These are phyloP conservation scores for Aspergillus leporis DNA, from an alignment of 495 filamentous ascomycete species.

Conservation along the genomic window DNA sequence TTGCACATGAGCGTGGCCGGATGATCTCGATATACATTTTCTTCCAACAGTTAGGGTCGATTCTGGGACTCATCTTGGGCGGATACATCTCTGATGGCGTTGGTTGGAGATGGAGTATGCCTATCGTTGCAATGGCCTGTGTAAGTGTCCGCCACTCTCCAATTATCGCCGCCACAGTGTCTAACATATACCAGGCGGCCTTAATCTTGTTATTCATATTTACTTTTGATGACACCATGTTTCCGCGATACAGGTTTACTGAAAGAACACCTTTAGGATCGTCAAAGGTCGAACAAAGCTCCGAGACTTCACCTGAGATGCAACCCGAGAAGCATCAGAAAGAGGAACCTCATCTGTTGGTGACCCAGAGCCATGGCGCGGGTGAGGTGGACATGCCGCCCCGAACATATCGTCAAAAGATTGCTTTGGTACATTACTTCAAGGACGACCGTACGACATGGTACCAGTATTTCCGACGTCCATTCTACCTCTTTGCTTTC, in stretches of 20 bases:
- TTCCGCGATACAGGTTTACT: slow-evolving; percentile 30
- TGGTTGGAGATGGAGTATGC: slow-evolving; percentile 38
- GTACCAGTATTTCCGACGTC: slow-evolving; percentile 37
- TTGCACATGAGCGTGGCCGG: slow-evolving; percentile 27
- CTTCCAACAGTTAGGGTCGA: slow-evolving; percentile 31
- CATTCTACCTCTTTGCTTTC: slow-evolving; percentile 37
- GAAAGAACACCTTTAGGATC: neutral
- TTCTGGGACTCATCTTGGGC: slow-evolving; percentile 29
- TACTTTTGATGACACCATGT: slow-evolving; percentile 39
- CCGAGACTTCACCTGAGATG: neutral
- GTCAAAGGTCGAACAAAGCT: neutral
- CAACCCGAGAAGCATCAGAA: slow-evolving; percentile 12
- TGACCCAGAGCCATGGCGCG: slow-evolving; percentile 9
- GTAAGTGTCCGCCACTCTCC: slow-evolving; percentile 9
- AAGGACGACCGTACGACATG: slow-evolving; percentile 32
- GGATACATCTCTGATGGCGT: slow-evolving; percentile 31
- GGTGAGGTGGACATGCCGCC: slow-evolving; percentile 22
- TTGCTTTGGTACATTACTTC: slow-evolving; percentile 26
- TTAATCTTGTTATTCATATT: slow-evolving; percentile 34
- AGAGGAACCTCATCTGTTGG: slow-evolving; percentile 13
- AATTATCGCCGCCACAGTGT: neutral
- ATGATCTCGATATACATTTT: slow-evolving; percentile 32
- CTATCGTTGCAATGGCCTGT: slow-evolving; percentile 34
- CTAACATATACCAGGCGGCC: slow-evolving; percentile 17
- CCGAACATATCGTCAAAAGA: slow-evolving; percentile 25